Evolutionary conservation across 768 basidiomycete species (phyloP), one percentile per base, ranked within the genome.

Genomic region (Lentinula edodes): DNA sequence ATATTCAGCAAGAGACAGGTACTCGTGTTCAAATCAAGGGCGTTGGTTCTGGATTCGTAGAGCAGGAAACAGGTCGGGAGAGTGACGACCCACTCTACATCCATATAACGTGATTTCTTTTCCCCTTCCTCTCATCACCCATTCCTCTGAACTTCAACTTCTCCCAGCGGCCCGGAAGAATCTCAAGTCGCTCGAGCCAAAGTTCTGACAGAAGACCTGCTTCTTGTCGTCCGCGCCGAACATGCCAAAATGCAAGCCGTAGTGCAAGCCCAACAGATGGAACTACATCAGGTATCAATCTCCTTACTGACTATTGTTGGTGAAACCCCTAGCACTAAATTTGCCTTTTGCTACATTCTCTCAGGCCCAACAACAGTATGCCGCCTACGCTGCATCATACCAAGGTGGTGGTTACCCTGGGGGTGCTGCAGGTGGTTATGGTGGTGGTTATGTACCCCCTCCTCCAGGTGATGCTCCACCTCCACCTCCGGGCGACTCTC

Each of bases 1-100:
- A 95, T 71, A 98, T 98, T 54, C 96, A 99, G 74, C 84, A 89
- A 67, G 96, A 99, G 74, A 99, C 96, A 0, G 88, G 89, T 34
- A 96, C 95, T 6, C 84, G 96, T 62, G 96, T 99, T 8, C 96
- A 99, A 72, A 97, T 99, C 67, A 98, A 98, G 74, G 96, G 96
- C 18, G 68, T 87, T 13, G 96, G 96, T 5, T 95, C 93, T 28
- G 96, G 96, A 1, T 99, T 97, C 71, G 88, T 96, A 64, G 96
- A 99, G 68, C 84, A 85, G 61, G 92, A 95, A 67, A 95, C 93
- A 0, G 91, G 93, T 2, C 78, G 87, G 68, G 94, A 96, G 74
- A 84, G 88, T 48, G 90, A 93, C 50, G 92, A 93, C 63, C 92
- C 93, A 4, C 86, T 96, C 83, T 93, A 91, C 72, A 91, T 96